These are phyloP conservation scores for Aspergillus hancockii DNA, from an alignment of 495 filamentous ascomycete species.

Conservation along the genomic window DNA sequence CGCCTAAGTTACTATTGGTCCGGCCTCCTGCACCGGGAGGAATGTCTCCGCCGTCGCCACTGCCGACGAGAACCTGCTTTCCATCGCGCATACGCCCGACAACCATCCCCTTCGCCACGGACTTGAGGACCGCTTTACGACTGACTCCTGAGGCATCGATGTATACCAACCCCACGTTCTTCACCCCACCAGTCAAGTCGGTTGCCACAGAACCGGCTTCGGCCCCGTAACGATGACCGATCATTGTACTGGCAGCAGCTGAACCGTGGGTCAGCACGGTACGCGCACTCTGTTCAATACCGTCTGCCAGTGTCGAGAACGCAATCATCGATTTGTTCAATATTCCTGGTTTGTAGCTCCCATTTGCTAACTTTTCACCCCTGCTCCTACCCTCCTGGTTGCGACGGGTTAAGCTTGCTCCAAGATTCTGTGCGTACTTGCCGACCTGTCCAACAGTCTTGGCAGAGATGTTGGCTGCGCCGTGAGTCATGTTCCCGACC, in stretches of 20 bases:
- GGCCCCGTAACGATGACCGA: constrained; percentile 78
- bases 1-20: constrained; percentile 12
- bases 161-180: constrained; percentile 97
- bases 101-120: constrained; percentile 97
- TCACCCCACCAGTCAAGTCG: constrained; percentile 79
- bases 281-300: constrained; percentile 80
- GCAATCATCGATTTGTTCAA: constrained; percentile 95
- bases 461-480: constrained; percentile 75
- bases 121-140: constrained; percentile 82
- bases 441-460: constrained; percentile 84
- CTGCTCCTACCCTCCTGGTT: constrained; percentile 58
- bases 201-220: constrained; percentile 77
- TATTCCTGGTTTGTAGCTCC: constrained; percentile 80
- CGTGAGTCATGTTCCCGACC: constrained; percentile 75
- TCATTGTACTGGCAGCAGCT: constrained; percentile 74
- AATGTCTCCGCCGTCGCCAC: constrained; percentile 67
- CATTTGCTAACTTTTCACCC: constrained; percentile 57
- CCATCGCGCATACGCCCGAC: constrained; percentile 83
- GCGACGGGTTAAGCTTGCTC: constrained; percentile 68
- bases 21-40: constrained; percentile 29
- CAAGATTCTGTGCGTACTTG: constrained; percentile 82
- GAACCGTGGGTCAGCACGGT: constrained; percentile 72
- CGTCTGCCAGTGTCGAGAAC: constrained; percentile 92
- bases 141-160: constrained; percentile 94
- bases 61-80: constrained; percentile 83